Evolutionary conservation across 2,329 filamentous ascomycete species (phyloP).

Genomic region (Stachybotrys echinatus): DNA sequence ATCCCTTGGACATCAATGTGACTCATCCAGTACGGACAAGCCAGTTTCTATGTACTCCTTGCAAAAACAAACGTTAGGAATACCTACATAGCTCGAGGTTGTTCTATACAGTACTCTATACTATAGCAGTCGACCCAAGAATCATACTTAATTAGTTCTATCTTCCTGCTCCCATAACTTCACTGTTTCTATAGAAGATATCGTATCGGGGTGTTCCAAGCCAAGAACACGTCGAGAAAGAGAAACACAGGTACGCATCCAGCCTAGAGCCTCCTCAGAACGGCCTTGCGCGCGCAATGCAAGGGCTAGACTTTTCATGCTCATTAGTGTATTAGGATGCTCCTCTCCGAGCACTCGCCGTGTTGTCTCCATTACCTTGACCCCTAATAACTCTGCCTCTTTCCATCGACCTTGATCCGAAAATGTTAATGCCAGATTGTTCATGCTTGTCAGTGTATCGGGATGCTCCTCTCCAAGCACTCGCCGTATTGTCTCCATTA

Average conservation of each 20-base stretch:
- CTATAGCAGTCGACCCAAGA: no score
- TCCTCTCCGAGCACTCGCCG: no score
- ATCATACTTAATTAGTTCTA: no score
- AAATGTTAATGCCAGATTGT: slow-evolving; percentile 1
- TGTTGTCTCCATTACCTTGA: not conserved
- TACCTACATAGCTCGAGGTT: no score
- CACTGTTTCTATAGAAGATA: no score
- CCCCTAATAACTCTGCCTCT: not conserved
- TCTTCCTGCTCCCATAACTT: no score
- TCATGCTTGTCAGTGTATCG: slow-evolving; percentile 3
- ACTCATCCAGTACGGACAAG: no score
- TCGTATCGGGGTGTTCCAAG: not conserved
- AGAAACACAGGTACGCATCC: not conserved
- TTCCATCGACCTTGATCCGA: not conserved
- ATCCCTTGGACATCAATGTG: no score
- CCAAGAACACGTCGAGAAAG: not conserved
- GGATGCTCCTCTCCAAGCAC: no score
- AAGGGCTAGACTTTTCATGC: slow-evolving; percentile 1
- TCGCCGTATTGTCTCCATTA: not conserved
- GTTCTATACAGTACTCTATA: no score
- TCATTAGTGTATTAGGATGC: slow-evolving; percentile 3
- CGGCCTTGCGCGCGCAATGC: not conserved
- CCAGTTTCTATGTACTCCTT: no score
- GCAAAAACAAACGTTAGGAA: no score
- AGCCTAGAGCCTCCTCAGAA: not conserved